These are phyloP conservation scores for Eutypa lata DNA, from an alignment of 2,329 filamentous ascomycete species.

Conservation along the genomic window DNA sequence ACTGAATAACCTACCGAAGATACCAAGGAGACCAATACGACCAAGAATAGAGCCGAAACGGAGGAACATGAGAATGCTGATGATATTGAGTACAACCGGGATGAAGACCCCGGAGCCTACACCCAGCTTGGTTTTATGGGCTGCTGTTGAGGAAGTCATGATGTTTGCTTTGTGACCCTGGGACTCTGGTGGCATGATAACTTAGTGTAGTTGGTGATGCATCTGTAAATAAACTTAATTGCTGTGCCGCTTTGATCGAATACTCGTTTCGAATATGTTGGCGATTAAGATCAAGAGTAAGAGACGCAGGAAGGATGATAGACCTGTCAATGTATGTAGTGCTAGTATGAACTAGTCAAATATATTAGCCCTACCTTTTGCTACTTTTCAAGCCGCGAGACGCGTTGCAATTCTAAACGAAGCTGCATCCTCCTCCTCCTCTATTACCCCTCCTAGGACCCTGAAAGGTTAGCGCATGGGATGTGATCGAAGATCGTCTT, in stretches of 20 bases:
- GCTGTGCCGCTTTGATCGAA: no score
- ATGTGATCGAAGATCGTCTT: neutral
- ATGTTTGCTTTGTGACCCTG: constrained; percentile 11
- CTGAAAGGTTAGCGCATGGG: neutral
- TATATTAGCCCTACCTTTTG: no score
- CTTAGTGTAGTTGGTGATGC: no score
- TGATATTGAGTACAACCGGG: constrained; percentile 82
- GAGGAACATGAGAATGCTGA: constrained; percentile 90
- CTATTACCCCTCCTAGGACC: neutral
- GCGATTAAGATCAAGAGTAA: no score
- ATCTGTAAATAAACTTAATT: no score
- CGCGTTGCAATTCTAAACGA: neutral
- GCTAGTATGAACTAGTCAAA: no score
- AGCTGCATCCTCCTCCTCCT: neutral
- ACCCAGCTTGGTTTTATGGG: constrained; percentile 62
- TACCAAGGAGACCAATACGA: constrained; percentile 74
- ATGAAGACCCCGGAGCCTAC: constrained; percentile 80
- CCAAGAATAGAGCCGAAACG: constrained; percentile 83
- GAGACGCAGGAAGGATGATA: no score
- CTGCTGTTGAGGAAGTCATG: constrained; percentile 30
- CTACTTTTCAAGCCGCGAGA: neutral
- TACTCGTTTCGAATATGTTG: no score
- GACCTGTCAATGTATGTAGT: no score
- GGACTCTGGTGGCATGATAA: constrained; percentile 17
- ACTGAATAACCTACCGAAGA: constrained; percentile 58